Base-by-base conservation (phyloP, 306 rosid species). In the Medicago truncatula region DNA sequence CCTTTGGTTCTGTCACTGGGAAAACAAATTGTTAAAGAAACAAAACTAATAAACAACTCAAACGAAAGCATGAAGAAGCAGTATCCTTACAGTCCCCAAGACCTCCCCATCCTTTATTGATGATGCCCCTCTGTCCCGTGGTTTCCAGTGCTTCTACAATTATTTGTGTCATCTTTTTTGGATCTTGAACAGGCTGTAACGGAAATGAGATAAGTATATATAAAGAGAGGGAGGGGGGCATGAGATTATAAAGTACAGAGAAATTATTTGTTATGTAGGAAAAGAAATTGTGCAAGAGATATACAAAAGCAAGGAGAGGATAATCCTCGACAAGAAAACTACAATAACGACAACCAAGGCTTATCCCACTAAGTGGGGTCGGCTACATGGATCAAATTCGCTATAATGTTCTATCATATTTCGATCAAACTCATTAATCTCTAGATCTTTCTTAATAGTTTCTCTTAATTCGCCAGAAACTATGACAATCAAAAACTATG, bases 81-180 rank as follows among this genome's bases (percentile, higher is more conserved):
- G 52, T 4, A 57, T 60, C 84, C 96, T 86, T 86, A 96, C 99
- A 89, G 72, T 86, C 71, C 47, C 99, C 99, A 67, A 96, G 98
- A 78, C 99, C 99, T 75, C 99, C 99, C 99, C 99, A 96, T 82
- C 99, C 99, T 89, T 90, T 92, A 86, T 89, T 96, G 79, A 96
- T 92, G 82, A 96, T 96, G 65, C 99, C 99, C 82, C 99, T 87
- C 81, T 92, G 99, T 78, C 93, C 93, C 13, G 99, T 92, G 53
- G 12, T 86, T 79, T 88, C 96, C 81, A 96, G 83, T 64, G 99
- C 98, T 61, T 89, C 88, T 61, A 96, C 99, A 78, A 96, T 96
- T 76, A 84, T 88, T 84, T 96, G 78, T 76, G 99, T 92, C 98
- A 96, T 96, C 81, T 86, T 92, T 82, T 81, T 86, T 47, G 99